A percentile compares a stretch with the other conserved stretches of the same genome.
These are phyloP conservation scores for Prunus armeniaca DNA, from an alignment of 306 rosid genomes.

Conservation along the genomic window DNA sequence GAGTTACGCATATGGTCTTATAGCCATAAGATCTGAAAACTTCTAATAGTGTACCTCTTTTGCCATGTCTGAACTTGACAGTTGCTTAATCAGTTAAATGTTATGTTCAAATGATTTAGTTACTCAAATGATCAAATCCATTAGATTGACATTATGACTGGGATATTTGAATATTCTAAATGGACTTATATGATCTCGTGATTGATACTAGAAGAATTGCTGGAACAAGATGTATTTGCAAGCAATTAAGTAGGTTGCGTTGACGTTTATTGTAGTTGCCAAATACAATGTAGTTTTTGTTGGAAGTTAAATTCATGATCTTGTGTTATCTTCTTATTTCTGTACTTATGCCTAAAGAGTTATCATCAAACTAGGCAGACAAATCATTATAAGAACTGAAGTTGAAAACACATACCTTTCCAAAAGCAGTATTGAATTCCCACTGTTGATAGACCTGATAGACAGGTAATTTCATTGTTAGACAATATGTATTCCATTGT, in stretches of 20 bases:
- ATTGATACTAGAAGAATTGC: not conserved
- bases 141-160: not conserved
- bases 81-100: not conserved
- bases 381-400: slow-evolving; percentile 13
- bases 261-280: not conserved
- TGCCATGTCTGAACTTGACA: too few relatives aligned
- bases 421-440: slow-evolving; percentile 92
- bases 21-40: too few relatives aligned
- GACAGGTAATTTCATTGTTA: slow-evolving; percentile 6
- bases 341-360: not conserved
- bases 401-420: slow-evolving; percentile 66
- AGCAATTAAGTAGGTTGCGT: not conserved
- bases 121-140: not conserved
- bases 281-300: not conserved
- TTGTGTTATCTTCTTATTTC: not conserved
- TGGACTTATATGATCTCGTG: not conserved
- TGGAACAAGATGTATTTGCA: slow-evolving; percentile 1
- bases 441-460: slow-evolving; percentile 70
- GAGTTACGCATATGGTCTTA: too few relatives aligned
- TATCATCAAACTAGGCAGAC: not conserved
- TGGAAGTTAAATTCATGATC: not conserved
- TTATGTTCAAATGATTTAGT: not conserved
- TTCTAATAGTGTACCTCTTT: too few relatives aligned
- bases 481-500: not conserved
- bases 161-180: not conserved